Evolutionary conservation across 768 basidiomycete genomes (phyloP), one percentile per base, ranked within the genome.

Genomic region (Kwoniella dejecticola): DNA sequence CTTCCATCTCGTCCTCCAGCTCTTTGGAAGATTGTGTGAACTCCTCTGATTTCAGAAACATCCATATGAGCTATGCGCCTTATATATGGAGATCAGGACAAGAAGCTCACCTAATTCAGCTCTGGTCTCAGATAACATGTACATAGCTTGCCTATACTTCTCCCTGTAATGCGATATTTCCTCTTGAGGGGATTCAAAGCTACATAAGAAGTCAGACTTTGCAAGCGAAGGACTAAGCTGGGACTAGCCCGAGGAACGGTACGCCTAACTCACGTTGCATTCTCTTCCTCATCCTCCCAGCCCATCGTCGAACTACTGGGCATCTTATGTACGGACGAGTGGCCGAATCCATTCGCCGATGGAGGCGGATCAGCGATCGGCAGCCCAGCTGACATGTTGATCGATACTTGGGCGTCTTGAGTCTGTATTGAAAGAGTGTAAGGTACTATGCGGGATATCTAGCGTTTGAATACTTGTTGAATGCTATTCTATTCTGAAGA

Each of bases 1-100:
- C 63, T 63, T 77, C 77, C 30, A 79, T 62, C 46, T 77, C 76
- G 56, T 79, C 76, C 60, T 79, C 78, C 12, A 79, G 59, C 49
- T 78, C 77, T 52, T 76, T 76, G 13, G 78, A 79, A 0, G 74
- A 76, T 7, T 65, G 49, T 44, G 75, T 72, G 52, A 77, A 79
- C 30, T 79, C 77, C 48, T 79, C 77, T 79, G 60, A 17, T n/a
- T n/a, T n/a, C 8, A 5, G 15, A 26, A 40, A 8, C 6, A 30
- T 33, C 48, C n/a, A 30, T 33, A 33, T 15, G 30, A 50, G 47
- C 65, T 57, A 21, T 55, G 21, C 2, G 29, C 31, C 24, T 33
- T 6, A 10, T 6, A 17, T 44, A 41, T 11, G 10, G 5, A 17
- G 5, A 23, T 26, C 31, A n/a, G n/a, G 12, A 13, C 29, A 38